phyloP scores from a whole-genome alignment of 2,329 filamentous ascomycete species.

The Arachnomyces sp. region DNA sequence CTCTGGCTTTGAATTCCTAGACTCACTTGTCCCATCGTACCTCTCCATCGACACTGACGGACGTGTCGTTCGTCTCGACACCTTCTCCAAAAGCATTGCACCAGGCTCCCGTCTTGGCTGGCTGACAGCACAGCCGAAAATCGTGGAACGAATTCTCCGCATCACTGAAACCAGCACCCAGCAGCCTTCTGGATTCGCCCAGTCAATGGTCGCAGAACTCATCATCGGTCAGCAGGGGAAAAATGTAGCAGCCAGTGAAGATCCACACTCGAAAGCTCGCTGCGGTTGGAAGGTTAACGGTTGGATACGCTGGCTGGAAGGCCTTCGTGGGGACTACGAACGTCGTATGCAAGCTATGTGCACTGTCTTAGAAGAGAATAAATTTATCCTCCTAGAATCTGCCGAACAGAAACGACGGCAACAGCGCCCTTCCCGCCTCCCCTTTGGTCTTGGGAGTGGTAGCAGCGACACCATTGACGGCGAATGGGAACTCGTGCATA shows the following conservation, averaged over 20 bases:
- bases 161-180: slow-evolving; percentile 73
- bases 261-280: background rate
- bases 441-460: slow-evolving; percentile 12
- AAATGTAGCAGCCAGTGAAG: slow-evolving; percentile 39
- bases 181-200: slow-evolving; percentile 83
- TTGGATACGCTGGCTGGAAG: slow-evolving; percentile 87
- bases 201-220: slow-evolving; percentile 70
- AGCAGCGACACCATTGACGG: slow-evolving; percentile 21
- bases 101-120: slow-evolving; percentile 86
- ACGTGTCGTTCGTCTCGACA: slow-evolving; percentile 81
- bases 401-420: slow-evolving; percentile 27
- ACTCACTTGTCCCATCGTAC: slow-evolving; percentile 76
- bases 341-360: slow-evolving; percentile 77
- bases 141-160: slow-evolving; percentile 66
- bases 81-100: slow-evolving; percentile 87
- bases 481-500: slow-evolving; percentile 71
- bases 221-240: slow-evolving; percentile 61
- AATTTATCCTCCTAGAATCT: slow-evolving; percentile 56
- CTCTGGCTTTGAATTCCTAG: slow-evolving; percentile 68
- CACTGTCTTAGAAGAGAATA: slow-evolving; percentile 60
- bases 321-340: slow-evolving; percentile 76
- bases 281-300: slow-evolving; percentile 67
- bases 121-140: slow-evolving; percentile 74
- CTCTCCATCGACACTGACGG: slow-evolving; percentile 75
- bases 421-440: slow-evolving; percentile 13